Evolutionary conservation across 2,329 filamentous ascomycete genomes (phyloP), one percentile per base, ranked within the genome.

Genomic region (Cladosporium sp.): DNA sequence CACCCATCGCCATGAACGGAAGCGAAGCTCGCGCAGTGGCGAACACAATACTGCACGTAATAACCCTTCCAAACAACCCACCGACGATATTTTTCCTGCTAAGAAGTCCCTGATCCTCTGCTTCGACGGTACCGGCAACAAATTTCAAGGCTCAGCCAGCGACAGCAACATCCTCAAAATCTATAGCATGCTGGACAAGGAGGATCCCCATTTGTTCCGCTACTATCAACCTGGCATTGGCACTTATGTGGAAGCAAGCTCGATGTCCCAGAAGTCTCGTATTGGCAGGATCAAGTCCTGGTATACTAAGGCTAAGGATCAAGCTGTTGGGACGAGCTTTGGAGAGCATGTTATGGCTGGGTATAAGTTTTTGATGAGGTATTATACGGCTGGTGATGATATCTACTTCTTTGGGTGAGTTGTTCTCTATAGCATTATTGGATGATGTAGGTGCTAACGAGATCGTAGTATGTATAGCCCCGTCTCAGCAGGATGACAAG

Each of bases 271-370:
- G 62, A 87, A 81, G 0, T 79, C 83, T 10, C 65, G 78, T 0
- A 69, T 79, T 20, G 81, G 62, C 6, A 80, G 83, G 13, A 65
- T 89, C 57, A 81, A 80, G 60, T 86, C 84, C 8, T 89, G 85
- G 83, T 88, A 86, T 66, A 74, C 80, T 42, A 89, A 90, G 64
- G 85, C 87, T 59, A 90, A 90, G 64, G 90, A 94, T 70, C 89
- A 87, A 3, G 90, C 89, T 9, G 73, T 95, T 60, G 90, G 90
- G 1, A 88, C 87, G 0, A 90, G 87, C 0, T 93, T 95, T 62
- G 89, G 88, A 63, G 81, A 90, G 57, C 90, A 94, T 73, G 90
- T 94, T 10, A 89, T 94, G 64, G 89, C 86, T 7, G 90, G 89
- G 1, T 94, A 94, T 72, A 85, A 86, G 56, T 73, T 71, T 57